phyloP scores from a whole-genome alignment of 2,329 filamentous ascomycete genomes.

The Sclerotinia glacialis region DNA sequence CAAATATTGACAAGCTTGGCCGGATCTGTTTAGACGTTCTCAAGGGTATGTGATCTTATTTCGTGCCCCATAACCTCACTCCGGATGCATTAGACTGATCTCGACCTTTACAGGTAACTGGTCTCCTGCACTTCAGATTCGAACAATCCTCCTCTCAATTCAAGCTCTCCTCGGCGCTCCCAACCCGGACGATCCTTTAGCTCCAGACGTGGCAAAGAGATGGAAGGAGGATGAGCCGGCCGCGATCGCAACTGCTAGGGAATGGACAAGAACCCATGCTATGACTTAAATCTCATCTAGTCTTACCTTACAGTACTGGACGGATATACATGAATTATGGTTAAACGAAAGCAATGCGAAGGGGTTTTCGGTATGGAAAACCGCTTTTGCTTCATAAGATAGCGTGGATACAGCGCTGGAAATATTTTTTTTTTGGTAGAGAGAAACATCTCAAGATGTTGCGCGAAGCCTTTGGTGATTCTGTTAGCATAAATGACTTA shows the following conservation, averaged over 20 bases:
- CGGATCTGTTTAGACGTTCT: conserved; percentile 96
- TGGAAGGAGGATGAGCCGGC: conserved; percentile 97
- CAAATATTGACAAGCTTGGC: conserved; percentile 96
- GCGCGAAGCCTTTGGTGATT: neutral
- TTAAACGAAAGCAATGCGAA: conserved; percentile 10
- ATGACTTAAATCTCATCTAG: conserved; percentile 32
- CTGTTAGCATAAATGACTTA: conserved; percentile 5
- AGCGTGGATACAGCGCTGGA: neutral
- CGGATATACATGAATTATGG: conserved; percentile 7
- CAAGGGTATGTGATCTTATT: conserved; percentile 67
- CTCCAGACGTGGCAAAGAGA: conserved; percentile 93
- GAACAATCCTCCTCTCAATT: conserved; percentile 97
- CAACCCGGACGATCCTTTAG: conserved; percentile 97
- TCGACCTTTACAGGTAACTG: conserved; percentile 71
- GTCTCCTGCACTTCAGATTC: conserved; percentile 96
- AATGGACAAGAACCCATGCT: conserved; percentile 68
- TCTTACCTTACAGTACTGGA: too few species aligned
- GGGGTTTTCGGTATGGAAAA: neutral
- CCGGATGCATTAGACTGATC: conserved; percentile 25
- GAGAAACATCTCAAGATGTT: conserved; percentile 1
- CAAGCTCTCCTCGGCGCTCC: conserved; percentile 93
- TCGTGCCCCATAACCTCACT: neutral
- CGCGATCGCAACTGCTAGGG: conserved; percentile 85
- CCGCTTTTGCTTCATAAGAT: neutral
- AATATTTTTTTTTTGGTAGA: conserved; percentile 15